Evolutionary conservation across 176 grass and related monocot species (phyloP).

Genomic region (Eleusine indica): DNA sequence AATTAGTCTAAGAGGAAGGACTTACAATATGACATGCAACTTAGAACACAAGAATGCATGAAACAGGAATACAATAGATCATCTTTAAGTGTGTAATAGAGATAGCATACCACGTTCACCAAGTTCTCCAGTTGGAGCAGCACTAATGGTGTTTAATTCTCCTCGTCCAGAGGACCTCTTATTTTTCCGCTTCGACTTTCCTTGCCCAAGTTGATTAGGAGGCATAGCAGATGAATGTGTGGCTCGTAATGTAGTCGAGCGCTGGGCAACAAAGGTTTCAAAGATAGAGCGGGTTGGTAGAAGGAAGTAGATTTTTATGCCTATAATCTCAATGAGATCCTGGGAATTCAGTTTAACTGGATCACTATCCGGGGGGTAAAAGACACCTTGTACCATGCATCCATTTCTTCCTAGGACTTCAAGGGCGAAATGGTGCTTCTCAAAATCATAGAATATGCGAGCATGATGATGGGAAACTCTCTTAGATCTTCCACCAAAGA

Average conservation of each 20-base stretch:
- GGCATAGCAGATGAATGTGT: background rate
- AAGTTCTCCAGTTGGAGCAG: background rate
- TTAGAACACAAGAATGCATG: slow-evolving; percentile 1
- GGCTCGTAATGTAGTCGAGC: background rate
- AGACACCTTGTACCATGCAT: slow-evolving; percentile 54
- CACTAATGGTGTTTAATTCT: background rate
- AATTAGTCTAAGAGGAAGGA: background rate
- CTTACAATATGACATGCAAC: background rate
- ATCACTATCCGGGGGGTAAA: slow-evolving; percentile 41
- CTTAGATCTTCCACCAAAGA: slow-evolving; percentile 28
- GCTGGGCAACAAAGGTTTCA: slow-evolving; percentile 14
- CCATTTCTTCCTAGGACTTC: slow-evolving; percentile 65
- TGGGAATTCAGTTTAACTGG: slow-evolving; percentile 68
- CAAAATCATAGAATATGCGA: slow-evolving; percentile 82
- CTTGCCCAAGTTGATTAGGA: background rate
- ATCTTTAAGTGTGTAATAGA: background rate
- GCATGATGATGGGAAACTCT: slow-evolving; percentile 64
- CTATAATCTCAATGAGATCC: slow-evolving; percentile 65
- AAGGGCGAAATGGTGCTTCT: slow-evolving; percentile 52
- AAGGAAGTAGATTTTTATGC: slow-evolving; percentile 75
- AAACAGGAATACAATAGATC: background rate
- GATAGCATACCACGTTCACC: slow-evolving; percentile 25
- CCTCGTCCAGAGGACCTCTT: slow-evolving; percentile 30
- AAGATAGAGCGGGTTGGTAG: slow-evolving; percentile 52
- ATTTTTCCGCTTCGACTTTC: slow-evolving; percentile 1